These are phyloP conservation scores for Aspergillus biplanus DNA, from an alignment of 495 filamentous ascomycete genomes.

Conservation along the genomic window DNA sequence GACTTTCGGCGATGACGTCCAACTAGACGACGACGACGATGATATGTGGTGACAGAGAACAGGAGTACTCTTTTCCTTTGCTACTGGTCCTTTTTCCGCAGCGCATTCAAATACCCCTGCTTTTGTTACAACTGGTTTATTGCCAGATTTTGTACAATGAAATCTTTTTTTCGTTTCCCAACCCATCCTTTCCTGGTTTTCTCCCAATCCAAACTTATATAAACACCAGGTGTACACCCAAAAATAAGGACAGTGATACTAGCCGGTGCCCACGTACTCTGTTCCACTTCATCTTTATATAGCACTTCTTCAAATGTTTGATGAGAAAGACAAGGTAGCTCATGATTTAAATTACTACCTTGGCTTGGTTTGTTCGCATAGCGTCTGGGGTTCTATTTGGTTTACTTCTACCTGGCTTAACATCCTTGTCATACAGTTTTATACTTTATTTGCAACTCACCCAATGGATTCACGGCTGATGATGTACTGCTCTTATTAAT, in stretches of 20 bases:
- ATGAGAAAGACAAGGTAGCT: constrained; percentile 14
- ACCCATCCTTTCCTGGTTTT: constrained; percentile 18
- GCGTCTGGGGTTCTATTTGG: constrained; percentile 43
- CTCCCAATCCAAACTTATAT: constrained; percentile 13
- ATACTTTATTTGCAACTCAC: constrained; percentile 10
- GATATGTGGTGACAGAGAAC: constrained; percentile 57
- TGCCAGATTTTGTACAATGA: constrained; percentile 37
- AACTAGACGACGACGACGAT: constrained; percentile 55
- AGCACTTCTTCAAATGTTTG: constrained; percentile 20
- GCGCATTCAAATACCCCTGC: constrained; percentile 41
- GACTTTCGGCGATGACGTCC: constrained; percentile 54
- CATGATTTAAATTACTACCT: constrained; percentile 29
- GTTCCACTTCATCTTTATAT: constrained; percentile 23
- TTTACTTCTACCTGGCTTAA: constrained; percentile 16
- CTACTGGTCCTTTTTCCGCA: constrained; percentile 36
- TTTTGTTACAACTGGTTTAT: constrained; percentile 33
- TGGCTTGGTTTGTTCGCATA: constrained; percentile 48
- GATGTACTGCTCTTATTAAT: constrained; percentile 10
- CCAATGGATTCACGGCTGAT: constrained; percentile 16
- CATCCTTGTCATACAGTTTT: constrained; percentile 22
- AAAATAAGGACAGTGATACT: constrained; percentile 17
- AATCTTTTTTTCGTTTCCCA: constrained; percentile 16
- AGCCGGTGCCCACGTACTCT: constrained; percentile 17
- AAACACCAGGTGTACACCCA: constrained; percentile 20
- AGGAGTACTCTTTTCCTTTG: constrained; percentile 28